phyloP scores from a whole-genome alignment of 306 rosid species.

The Pueraria montana region DNA sequence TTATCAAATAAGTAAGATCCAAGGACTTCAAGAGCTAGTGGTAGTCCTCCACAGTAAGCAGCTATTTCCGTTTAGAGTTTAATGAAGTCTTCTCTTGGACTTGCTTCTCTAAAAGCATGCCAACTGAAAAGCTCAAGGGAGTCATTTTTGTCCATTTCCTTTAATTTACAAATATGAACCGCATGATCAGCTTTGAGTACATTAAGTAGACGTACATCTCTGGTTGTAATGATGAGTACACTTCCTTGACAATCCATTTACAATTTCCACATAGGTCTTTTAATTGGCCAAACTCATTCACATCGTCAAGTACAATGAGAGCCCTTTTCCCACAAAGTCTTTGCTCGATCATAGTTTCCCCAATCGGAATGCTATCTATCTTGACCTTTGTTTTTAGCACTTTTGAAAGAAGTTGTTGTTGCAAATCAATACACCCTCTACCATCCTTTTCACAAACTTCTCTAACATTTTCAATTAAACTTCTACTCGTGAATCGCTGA shows the following conservation, averaged over 20 bases:
- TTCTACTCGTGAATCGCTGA: neutral
- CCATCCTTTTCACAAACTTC: conserved; percentile 11
- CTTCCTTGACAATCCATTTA: conserved; percentile 37
- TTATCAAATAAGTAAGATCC: too few relatives aligned
- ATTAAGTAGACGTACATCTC: too few relatives aligned
- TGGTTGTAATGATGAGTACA: conserved; percentile 46
- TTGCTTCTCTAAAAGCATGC: too few relatives aligned
- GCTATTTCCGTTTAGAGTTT: too few relatives aligned
- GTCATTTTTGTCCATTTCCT: too few relatives aligned
- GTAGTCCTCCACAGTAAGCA: too few relatives aligned
- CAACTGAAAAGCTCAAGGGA: too few relatives aligned
- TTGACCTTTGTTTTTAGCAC: neutral
- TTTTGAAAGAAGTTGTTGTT: conserved; percentile 36
- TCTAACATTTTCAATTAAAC: conserved; percentile 36
- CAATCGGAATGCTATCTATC: neutral
- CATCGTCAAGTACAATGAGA: conserved; percentile 30
- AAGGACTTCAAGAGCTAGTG: too few relatives aligned
- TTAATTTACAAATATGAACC: too few relatives aligned
- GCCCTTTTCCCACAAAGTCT: neutral
- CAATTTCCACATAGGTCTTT: neutral
- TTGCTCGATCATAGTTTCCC: neutral
- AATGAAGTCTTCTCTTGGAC: too few relatives aligned
- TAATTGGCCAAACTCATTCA: neutral
- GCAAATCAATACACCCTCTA: conserved; percentile 26
- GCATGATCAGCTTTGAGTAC: too few relatives aligned